Percentiles rank a stretch among this genome's conserved stretches.
Conservation (phyloP, 768 basidiomycete genomes). For the Exidia glandulosa region DNA sequence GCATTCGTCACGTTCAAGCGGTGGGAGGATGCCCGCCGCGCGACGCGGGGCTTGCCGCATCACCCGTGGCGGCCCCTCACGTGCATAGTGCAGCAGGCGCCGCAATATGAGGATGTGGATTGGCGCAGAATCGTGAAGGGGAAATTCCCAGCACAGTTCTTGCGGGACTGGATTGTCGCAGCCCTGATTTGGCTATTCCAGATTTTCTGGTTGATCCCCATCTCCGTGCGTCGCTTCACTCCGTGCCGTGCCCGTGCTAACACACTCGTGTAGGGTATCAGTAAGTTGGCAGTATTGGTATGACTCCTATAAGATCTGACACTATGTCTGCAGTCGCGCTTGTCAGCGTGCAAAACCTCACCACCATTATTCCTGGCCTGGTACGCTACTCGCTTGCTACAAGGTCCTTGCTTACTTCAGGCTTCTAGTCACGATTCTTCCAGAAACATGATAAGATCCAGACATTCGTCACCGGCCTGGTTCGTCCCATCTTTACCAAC, state of each 20-base stretch:
- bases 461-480: conserved; percentile 11
- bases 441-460: conserved; percentile 6
- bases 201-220: background rate
- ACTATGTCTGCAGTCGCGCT: background rate
- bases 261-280: background rate
- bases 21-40: background rate
- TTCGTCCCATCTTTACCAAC: conserved; percentile 17
- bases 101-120: background rate
- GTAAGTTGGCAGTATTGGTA: background rate
- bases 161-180: background rate
- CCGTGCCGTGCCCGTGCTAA: background rate
- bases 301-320: background rate
- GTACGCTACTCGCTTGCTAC: background rate
- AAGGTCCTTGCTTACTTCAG: background rate
- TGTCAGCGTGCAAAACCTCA: background rate
- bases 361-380: background rate
- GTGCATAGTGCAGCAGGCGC: background rate
- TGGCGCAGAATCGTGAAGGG: background rate
- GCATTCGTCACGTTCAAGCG: background rate
- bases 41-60: background rate
- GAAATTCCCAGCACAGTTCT: background rate
- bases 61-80: background rate
- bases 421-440: background rate
- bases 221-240: background rate
- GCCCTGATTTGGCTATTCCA: background rate